Base-by-base conservation (phyloP, 208 protist species). In the Trypanosoma avium region DNA sequence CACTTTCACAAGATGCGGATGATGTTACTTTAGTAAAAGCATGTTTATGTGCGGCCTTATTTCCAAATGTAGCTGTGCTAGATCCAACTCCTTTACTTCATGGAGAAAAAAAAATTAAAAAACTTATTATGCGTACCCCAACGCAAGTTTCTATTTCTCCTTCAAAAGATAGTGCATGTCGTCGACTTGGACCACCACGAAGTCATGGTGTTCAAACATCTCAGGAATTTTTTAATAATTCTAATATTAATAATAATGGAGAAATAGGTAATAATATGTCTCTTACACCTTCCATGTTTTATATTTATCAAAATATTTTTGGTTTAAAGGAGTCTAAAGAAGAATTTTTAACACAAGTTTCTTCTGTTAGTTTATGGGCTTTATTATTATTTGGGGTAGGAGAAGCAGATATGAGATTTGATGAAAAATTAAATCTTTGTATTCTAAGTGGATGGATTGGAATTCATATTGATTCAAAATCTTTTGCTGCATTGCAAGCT, bases 1-100 rank as follows among this genome's bases (percentile, higher is more conserved):
- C 60, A n/a, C 78, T 93, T 22, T 96, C 90, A 0, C 27, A 27
- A n/a, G 40, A 91, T 67, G 69, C 79, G 12, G 32, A 65, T 22
- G 77, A 96, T 32, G 81, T 93, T 9, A 52, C 87, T 5, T 70
- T 96, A 12, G 84, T 94, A n/a, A 96, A 96, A 77, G 87, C 90
- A 27, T 92, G 84, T 61, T 62, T 96, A 5, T 86, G 79, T 47
- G 75, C 85, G 4, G 69, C 83, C 4, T 69, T 96, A 30, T 94
- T 87, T 38, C 90, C 90, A 26, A 88, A 96, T 58, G 75, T 96
- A n/a, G 90, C 90, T 12, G 72, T 94, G 45, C 68, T 89, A n/a
- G 81, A 91, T 50, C 70, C 75, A 1, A 56, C 61, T 0, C 43
- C 73, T 9, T 48, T 63, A n/a, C 38, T 71, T 3, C 64, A 72